These are phyloP conservation scores for Pythium monospermum DNA, from an alignment of 352 stramenopile genomes.

Conservation along the genomic window DNA sequence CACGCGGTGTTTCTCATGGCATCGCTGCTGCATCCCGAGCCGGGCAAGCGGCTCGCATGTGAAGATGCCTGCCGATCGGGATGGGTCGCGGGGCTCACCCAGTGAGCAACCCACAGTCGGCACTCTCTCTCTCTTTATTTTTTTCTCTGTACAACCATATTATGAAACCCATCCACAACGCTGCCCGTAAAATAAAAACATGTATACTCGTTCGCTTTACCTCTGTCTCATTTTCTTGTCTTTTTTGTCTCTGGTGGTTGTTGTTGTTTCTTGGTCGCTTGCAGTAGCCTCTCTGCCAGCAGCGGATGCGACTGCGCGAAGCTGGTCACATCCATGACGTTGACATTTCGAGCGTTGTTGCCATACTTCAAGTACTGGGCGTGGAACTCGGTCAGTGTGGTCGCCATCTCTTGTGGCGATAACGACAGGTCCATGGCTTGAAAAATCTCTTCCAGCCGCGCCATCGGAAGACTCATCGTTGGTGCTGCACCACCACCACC, in stretches of 20 bases:
- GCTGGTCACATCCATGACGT: slow-evolving; percentile 57
- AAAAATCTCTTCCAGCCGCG: slow-evolving; percentile 41
- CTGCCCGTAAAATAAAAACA: slow-evolving; percentile 18
- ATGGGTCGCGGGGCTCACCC: slow-evolving; percentile 48
- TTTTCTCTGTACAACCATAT: slow-evolving; percentile 21
- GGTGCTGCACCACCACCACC: too few relatives aligned
- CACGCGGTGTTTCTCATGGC: slow-evolving; percentile 61
- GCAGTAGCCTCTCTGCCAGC: slow-evolving; percentile 17
- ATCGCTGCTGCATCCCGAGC: slow-evolving; percentile 82
- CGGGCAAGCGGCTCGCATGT: slow-evolving; percentile 67
- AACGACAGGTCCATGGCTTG: slow-evolving; percentile 29
- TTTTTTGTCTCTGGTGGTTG: background rate
- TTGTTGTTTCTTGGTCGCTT: background rate
- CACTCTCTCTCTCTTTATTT: background rate
- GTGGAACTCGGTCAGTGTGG: slow-evolving; percentile 28
- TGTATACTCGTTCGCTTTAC: background rate
- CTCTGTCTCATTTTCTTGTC: slow-evolving; percentile 1
- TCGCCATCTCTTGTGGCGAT: slow-evolving; percentile 24
- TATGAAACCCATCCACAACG: slow-evolving; percentile 9
- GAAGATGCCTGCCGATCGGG: slow-evolving; percentile 76
- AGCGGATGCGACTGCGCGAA: slow-evolving; percentile 37
- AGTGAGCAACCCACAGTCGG: background rate
- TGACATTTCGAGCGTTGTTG: slow-evolving; percentile 42
- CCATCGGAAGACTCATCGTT: slow-evolving; percentile 38
- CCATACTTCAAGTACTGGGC: too few relatives aligned